Base-by-base conservation (phyloP, 352 stramenopile genomes). In the Pilasporangium apinafurcum region DNA sequence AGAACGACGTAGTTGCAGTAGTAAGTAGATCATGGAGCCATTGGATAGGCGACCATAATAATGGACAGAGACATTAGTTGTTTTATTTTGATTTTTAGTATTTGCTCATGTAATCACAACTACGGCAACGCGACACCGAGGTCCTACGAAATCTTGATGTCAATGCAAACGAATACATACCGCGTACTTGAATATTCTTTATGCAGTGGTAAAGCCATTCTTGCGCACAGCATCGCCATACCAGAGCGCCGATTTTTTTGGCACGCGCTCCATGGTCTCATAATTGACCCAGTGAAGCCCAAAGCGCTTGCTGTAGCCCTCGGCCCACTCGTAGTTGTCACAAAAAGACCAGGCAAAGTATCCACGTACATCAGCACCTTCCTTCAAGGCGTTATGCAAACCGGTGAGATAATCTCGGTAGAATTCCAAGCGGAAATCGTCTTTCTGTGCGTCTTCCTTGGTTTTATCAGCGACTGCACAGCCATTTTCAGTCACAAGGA, bases 401-500 rank as follows among this genome's bases (percentile, higher is more conserved):
- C 68, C 81, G 21, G 59, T 54, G 38, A 97, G 68, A 62, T 97
- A 96, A 13, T 57, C 60, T 41, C 87, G 65, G 43, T 92, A 84
- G 58, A 88, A 97, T 8, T 89, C 44, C 42, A 88, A 61, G 37
- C 92, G 65, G 35, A 71, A 80, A 33, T 73, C 59, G 53, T 97
- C 88, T 24, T 90, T 65, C 33, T 86, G 34, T 6, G 82, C 80
- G 45, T 74, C 70, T 18, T 70, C 65, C 47, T 95, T 83, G 37
- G 87, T 60, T 51, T 77, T 64, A 33, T 69, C 65, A 12, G 71
- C 59, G 37, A 61, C 68, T 3, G 82, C 79, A 30, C 70, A 88
- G 24, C 93, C 92, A 61, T 98, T 98, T 59, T 98, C 92, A 0
- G 92, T 98, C 26, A 97, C 78, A 43, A 81, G 68, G 44, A 97